phyloP scores from a whole-genome alignment of 805 yeast species.

The Ogataea pignaliae region DNA sequence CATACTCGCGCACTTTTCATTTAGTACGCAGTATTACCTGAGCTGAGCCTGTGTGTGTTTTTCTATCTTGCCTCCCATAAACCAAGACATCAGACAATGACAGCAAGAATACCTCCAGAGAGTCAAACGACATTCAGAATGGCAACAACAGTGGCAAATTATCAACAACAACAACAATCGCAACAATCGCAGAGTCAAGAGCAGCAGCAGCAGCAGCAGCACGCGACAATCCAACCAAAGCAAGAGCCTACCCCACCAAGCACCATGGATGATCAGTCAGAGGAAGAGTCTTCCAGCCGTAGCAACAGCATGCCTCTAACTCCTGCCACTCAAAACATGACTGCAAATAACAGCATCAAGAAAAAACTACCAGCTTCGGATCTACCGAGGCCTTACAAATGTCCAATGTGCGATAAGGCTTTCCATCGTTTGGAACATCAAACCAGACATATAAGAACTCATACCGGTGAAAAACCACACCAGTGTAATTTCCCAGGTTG shows the following conservation, averaged over 20 bases:
- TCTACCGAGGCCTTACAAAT: conserved; percentile 66
- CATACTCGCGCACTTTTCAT: too few relatives aligned
- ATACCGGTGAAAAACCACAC: conserved; percentile 92
- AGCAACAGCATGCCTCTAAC: conserved; percentile 7
- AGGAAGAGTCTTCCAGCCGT: too few relatives aligned
- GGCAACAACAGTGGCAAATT: conserved; percentile 19
- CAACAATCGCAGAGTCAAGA: background rate
- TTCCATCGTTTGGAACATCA: conserved; percentile 88
- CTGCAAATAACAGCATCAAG: conserved; percentile 18
- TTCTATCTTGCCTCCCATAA: too few relatives aligned
- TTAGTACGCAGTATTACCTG: too few relatives aligned
- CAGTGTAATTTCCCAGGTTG: conserved; percentile 84
- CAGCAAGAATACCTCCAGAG: conserved; percentile 25
- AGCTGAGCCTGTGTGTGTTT: too few relatives aligned
- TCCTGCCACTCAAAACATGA: conserved; percentile 18
- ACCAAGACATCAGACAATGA: too few relatives aligned
- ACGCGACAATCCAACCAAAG: too few relatives aligned
- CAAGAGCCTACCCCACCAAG: too few relatives aligned
- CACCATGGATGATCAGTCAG: too few relatives aligned
- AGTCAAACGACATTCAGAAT: conserved; percentile 27
- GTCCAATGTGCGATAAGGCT: conserved; percentile 80
- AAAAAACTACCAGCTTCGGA: conserved; percentile 23
- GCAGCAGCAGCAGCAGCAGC: too few relatives aligned
- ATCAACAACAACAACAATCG: background rate
- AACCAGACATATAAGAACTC: conserved; percentile 86